Evolutionary conservation across 176 grass and related monocot genomes (phyloP), one percentile per base, ranked within the genome.

Genomic region (Phoenix dactylifera): DNA sequence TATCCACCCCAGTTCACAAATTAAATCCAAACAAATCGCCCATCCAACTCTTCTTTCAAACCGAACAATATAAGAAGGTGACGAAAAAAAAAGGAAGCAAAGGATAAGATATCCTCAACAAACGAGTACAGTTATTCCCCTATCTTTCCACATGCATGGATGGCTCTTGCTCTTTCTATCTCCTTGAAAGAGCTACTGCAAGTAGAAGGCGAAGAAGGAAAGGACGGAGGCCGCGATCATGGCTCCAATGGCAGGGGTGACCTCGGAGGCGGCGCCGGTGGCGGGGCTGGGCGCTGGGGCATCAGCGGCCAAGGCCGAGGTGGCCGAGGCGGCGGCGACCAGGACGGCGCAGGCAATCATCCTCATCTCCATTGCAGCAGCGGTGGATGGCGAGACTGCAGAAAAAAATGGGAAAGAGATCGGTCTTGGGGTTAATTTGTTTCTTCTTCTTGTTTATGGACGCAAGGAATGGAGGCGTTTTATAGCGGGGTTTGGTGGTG

Each of bases 271-370:
- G 10, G 74, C 64, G 60, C 65, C 84, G 68, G 83, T 87, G 68
- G 83, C 60, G 23, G 91, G 86, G 4, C 80, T 64, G 5, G 86
- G 86, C 1, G 91, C 83, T 18, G 86, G 91, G 14, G 80, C 86
- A 0, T 90, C 91, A 44, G 77, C 58, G 18, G 91, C 35, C 35
- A 44, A 14, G 10, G 79, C 83, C 23, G 79, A 80, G 51, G 86
- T 80, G 74, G 77, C 80, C 15, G 83, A 79, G 9, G 9, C 10
- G 2, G 35, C 35, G 10, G 35, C 35, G 35, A 44, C 10, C 35
- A 96, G 83, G 74, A 79, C 77, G 67, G 72, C 83, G 79, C 86
- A 96, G 74, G 80, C 83, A 64, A 96, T 78, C 83, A 87, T 96
- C 74, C 82, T 96, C 91, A 90, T 96, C 91, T 90, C 86, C 86